Evolutionary conservation across 2,329 filamentous ascomycete genomes (phyloP), one percentile per base, ranked within the genome.

Genomic region (Lachnellula subtilissima): DNA sequence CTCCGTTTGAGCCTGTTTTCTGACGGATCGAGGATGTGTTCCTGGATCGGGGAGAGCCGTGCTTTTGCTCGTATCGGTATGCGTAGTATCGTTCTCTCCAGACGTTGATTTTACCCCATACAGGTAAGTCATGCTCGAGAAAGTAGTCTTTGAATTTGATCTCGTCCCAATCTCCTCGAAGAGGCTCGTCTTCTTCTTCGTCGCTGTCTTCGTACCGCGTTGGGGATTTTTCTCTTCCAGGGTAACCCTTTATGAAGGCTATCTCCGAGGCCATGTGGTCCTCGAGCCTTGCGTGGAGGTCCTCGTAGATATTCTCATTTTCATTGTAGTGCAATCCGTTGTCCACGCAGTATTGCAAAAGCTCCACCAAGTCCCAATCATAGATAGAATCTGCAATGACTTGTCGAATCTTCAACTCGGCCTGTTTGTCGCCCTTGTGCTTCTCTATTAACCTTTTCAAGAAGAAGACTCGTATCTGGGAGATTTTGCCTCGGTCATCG

Each of bases 61-160:
- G 15, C 12, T 45, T 28, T 15, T 14, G 42, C 36, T 56, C 50
- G 17, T 17, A 56, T 36, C 39, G 47, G n/a, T n/a, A 49, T 5
- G 54, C 54, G 36, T 56, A 52, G 50, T 52, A 56, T 15, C 54
- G 35, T 43, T 56, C 54, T 9, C 47, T 25, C 28, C 7, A 37
- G 3, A 46, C 54, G 8, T 11, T 6, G 11, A 36, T 5, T 4
- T 40, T 15, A 5, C 54, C 54, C 54, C 54, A 56, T n/a, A 23
- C 43, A 5, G 54, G 54, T 5, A 56, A 22, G n/a, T 39, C 36
- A 4, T 52, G 23, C 15, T 17, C 15, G 2, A 15, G 15, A 25
- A 53, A 53, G 19, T 35, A 53, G 11, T 19, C 17, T 15, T 36
- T 14, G 32, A 47, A 49, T 5, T 52, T 43, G 3, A 25, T 25